A percentile compares a stretch with the other conserved stretches of the same genome.
These are phyloP conservation scores for Dryadomyces quercus-mongolicae DNA, from an alignment of 2,329 filamentous ascomycete genomes.

Conservation along the genomic window DNA sequence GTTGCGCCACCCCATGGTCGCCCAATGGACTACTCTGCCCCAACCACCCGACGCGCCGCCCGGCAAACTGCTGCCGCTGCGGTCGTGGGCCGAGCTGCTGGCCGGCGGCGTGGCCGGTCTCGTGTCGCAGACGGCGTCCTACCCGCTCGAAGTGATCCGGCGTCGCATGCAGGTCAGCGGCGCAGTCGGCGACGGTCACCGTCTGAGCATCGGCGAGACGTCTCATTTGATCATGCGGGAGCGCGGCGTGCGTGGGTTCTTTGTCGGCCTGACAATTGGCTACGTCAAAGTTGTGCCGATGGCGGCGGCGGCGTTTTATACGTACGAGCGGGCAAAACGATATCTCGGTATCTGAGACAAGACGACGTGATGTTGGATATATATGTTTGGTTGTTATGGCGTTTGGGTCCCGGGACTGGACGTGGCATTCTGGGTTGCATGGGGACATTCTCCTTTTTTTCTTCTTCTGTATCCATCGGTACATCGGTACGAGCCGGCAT, in stretches of 20 bases:
- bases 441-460: neutral
- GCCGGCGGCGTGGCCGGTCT: conserved; percentile 79
- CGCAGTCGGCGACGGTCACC: conserved; percentile 79
- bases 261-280: conserved; percentile 84
- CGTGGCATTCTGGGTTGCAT: too few species aligned
- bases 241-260: conserved; percentile 71
- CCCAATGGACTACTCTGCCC: conserved; percentile 64
- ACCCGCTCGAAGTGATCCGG: conserved; percentile 85
- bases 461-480: too few species aligned
- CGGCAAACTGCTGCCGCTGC: conserved; percentile 59
- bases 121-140: conserved; percentile 82
- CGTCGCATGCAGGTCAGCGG: conserved; percentile 94
- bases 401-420: too few species aligned
- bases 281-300: conserved; percentile 92
- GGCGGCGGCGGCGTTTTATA: conserved; percentile 59
- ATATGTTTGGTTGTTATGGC: too few species aligned
- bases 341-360: conserved; percentile 48
- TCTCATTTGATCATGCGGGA: conserved; percentile 62
- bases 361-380: too few species aligned
- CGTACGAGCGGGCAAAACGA: conserved; percentile 52
- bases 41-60: conserved; percentile 35
- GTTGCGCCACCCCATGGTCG: conserved; percentile 56
- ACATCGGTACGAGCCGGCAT: too few species aligned
- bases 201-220: conserved; percentile 69
- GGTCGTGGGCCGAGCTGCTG: conserved; percentile 74